Conservation (phyloP, 1,284 basidiomycete species). For the Cutaneotrichosporon arboriforme region DNA sequence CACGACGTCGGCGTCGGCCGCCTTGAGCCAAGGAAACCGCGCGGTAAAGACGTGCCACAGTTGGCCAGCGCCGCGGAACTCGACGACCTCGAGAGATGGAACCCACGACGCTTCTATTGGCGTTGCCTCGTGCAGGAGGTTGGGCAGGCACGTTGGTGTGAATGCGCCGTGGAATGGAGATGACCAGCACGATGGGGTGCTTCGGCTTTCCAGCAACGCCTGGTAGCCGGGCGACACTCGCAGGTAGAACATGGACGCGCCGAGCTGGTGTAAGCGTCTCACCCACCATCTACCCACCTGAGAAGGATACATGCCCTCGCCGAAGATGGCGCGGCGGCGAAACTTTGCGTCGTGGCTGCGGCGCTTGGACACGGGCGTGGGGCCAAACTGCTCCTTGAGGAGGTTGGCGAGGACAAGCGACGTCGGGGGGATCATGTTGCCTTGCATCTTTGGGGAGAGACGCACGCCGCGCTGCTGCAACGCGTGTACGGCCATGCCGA, state of each 20-base stretch:
- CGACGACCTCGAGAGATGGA: constrained; percentile 5
- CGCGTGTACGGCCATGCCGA: constrained; percentile 6
- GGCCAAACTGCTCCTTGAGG: constrained; percentile 5
- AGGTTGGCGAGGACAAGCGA: constrained; percentile 1
- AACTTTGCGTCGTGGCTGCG: background rate
- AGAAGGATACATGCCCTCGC: background rate
- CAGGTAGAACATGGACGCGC: background rate
- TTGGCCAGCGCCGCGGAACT: background rate
- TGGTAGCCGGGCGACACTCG: background rate
- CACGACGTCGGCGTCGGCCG: constrained; percentile 2
- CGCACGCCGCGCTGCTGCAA: background rate
- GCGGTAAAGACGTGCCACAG: constrained; percentile 8
- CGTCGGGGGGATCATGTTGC: background rate
- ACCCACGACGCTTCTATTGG: constrained; percentile 1
- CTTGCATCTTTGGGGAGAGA: background rate
- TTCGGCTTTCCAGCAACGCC: background rate
- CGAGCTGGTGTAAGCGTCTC: constrained; percentile 8
- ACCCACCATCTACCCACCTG: background rate
- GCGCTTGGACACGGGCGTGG: background rate
- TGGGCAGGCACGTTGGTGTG: background rate
- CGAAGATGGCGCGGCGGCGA: constrained; percentile 8
- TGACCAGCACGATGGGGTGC: background rate
- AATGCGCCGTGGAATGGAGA: constrained; percentile 5
- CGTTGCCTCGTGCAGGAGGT: constrained; percentile 1
- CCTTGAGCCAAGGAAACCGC: constrained; percentile 1